Base-by-base conservation (phyloP, 2,329 filamentous ascomycete genomes). In the Hymenoscyphus infarciens region DNA sequence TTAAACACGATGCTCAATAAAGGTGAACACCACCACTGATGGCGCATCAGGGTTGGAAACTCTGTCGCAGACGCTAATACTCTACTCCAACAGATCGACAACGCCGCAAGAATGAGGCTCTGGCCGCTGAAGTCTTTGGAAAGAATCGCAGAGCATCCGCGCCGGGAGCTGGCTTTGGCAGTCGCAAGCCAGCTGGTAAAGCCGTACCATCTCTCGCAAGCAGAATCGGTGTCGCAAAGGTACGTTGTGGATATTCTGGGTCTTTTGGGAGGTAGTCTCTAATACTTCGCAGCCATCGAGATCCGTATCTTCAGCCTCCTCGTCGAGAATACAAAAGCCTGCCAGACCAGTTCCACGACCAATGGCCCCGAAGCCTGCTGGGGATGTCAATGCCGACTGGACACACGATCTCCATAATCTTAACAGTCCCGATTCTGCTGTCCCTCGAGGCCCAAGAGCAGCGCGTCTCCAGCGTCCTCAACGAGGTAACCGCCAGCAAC, bases 151-250 rank as follows among this genome's bases (percentile, higher is more conserved):
- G 87, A 68, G 76, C 82, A 59, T 88, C 83, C 71, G 82, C 78
- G 13, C 78, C 87, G 45, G 82, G 83, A 33, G 73, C 75, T 61
- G 76, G 73, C 33, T 68, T 72, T 6, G 75, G 77, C 53, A 81
- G 76, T 63, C 73, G 78, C 62, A 84, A 79, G 71, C 74, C 77
- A 64, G 49, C 45, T 38, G 58, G 27, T 19, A 73, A 82, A 59
- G 55, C 53, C 35, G 63, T 66, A 79, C 70, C 86, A 70, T 85
- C 85, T 2, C 82, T 92, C 58, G 85, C 89, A 61, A 90, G 87
- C 75, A 84, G 89, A 74, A 86, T 89, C 63, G 89, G 90, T 45
- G 81, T 92, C 57, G 86, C 84, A 71, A 92, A 92, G 84, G 87
- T 87, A 80, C 62, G 71, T 33, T 45, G 19, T n/a, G 16, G 22